phyloP scores from a whole-genome alignment of 441 rosid genomes.

The Capsella rubella region DNA sequence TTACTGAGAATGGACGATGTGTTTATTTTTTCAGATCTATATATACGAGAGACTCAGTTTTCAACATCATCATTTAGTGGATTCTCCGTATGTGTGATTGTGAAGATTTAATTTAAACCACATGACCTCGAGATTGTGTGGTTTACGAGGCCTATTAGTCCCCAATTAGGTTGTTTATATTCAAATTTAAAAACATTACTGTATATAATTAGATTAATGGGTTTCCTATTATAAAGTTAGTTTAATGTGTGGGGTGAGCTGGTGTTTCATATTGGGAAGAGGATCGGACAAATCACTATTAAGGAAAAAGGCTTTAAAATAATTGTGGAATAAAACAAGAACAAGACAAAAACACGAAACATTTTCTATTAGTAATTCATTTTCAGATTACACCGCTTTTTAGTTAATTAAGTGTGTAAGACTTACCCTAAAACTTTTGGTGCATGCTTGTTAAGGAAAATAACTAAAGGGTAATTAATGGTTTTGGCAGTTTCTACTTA shows the following conservation, averaged over 20 bases:
- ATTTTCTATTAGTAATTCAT: neutral
- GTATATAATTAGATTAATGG: constrained; percentile 19
- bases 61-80: neutral
- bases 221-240: constrained; percentile 29
- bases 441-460: neutral
- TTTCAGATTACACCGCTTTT: constrained; percentile 7
- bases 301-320: constrained; percentile 14
- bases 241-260: constrained; percentile 42
- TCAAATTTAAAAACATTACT: constrained; percentile 3
- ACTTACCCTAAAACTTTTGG: constrained; percentile 9
- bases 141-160: constrained; percentile 1
- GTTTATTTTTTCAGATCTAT: neutral
- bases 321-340: constrained; percentile 44
- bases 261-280: constrained; percentile 46
- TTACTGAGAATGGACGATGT: constrained; percentile 18
- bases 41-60: constrained; percentile 13
- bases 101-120: neutral
- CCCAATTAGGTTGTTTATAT: neutral
- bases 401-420: neutral
- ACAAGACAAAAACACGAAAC: constrained; percentile 17
- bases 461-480: constrained; percentile 17
- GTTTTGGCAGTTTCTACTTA: constrained; percentile 32
- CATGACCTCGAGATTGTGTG: constrained; percentile 7
- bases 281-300: constrained; percentile 45
- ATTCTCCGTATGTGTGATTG: neutral